Evolutionary conservation across 2,329 filamentous ascomycete genomes (phyloP), one percentile per base, ranked within the genome.

Genomic region (Myriosclerotinia duriaeana): DNA sequence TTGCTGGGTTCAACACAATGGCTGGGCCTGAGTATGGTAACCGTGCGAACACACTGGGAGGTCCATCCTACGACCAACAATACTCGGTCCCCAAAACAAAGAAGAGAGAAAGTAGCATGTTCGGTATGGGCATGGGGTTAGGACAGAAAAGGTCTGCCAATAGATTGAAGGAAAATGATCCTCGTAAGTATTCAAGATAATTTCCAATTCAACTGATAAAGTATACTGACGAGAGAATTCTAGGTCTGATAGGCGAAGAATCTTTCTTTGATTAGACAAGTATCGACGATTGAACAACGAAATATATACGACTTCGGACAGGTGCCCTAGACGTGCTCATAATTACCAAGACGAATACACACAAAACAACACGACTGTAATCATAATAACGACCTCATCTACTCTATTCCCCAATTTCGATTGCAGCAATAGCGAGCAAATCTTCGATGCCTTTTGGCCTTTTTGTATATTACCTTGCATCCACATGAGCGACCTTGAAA

Each of bases 71-170:
- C 67, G 53, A 54, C 12, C 64, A 66, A 12, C 30, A 55, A 38
- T 15, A 52, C 20, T 17, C n/a, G 4, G 36, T 15, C 14, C 14
- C 55, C 15, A 84, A 79, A 71, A 73, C 74, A 52, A 84, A 81
- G 73, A 80, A 85, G 59, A 82, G 87, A 60, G 86, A 89, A 76
- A 89, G 87, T 72, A 79, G 81, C 55, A 85, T 89, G 76, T 85
- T 87, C 68, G 58, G 38, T 44, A 79, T 82, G 70, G 75, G 78
- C 61, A 81, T 82, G 74, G 79, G 83, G 67, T 75, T 85, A 42
- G 71, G 69, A 22, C 72, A 73, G 59, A 72, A 71, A 50, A 76
- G 74, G 62, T 68, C 72, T 50, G 72, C 64, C 56, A 73, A 71
- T 40, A 73, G 71, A 61, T 53, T 73, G 65, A 71, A 67, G 70